Evolutionary conservation across 2,329 filamentous ascomycete species (phyloP).

Genomic region (Zymoseptoria ardabiliae): DNA sequence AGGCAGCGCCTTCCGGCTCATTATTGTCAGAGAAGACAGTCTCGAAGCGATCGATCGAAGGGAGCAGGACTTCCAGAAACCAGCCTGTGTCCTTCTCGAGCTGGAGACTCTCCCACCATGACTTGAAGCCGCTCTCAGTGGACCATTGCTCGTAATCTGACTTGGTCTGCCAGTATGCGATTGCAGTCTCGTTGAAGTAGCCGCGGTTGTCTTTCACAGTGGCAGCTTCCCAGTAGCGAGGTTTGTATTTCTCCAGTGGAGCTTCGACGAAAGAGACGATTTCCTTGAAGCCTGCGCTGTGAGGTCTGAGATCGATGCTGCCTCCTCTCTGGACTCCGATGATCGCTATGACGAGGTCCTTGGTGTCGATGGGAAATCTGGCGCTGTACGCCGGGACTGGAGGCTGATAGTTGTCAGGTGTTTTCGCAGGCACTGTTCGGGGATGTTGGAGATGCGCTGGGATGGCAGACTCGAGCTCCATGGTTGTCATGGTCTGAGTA

Average conservation of each 20-base stretch:
- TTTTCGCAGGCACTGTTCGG: conserved; percentile 15
- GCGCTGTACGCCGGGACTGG: conserved; percentile 29
- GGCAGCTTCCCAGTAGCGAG: conserved; percentile 30
- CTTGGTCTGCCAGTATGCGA: conserved; percentile 35
- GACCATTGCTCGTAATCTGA: conserved; percentile 29
- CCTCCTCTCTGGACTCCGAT: conserved; percentile 26
- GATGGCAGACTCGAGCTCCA: conserved; percentile 16
- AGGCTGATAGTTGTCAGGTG: conserved; percentile 23
- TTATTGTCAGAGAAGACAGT: conserved; percentile 36
- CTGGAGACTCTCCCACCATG: conserved; percentile 34
- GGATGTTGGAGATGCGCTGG: conserved; percentile 14
- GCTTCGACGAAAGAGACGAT: conserved; percentile 17
- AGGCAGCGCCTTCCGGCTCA: conserved; percentile 35
- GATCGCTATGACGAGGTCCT: conserved; percentile 30
- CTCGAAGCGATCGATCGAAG: conserved; percentile 38
- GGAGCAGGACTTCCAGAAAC: conserved; percentile 39
- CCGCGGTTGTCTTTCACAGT: conserved; percentile 28
- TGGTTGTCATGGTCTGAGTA: conserved; percentile 8
- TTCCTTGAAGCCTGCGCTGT: conserved; percentile 6
- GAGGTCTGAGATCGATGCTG: conserved; percentile 5
- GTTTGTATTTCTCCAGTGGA: conserved; percentile 10
- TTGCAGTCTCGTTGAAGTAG: conserved; percentile 31
- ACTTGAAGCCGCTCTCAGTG: conserved; percentile 29
- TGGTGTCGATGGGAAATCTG: conserved; percentile 27
- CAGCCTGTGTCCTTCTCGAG: conserved; percentile 30